Conservation (phyloP, 164 flowering plant species). For the Saururus chinensis region DNA sequence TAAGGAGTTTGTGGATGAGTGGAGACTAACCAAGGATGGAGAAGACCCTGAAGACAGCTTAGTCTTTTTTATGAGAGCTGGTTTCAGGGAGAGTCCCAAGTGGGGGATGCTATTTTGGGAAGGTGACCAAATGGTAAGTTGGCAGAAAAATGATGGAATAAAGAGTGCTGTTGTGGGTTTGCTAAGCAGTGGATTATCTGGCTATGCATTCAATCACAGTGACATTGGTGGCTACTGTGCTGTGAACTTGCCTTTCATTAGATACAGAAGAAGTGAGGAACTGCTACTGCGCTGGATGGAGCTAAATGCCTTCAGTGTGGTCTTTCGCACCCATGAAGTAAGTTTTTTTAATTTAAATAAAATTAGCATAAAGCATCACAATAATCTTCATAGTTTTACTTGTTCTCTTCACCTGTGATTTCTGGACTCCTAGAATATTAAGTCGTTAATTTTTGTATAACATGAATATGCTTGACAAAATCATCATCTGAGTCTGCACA, state of each 20-base stretch:
- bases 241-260: slow-evolving; percentile 57
- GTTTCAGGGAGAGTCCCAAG: slow-evolving; percentile 68
- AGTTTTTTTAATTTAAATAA: slow-evolving; percentile 4
- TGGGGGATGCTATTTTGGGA: slow-evolving; percentile 89
- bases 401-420: not conserved
- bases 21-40: slow-evolving; percentile 33
- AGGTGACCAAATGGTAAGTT: slow-evolving; percentile 94
- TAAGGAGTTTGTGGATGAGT: slow-evolving; percentile 71
- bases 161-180: slow-evolving; percentile 81
- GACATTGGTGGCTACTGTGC: slow-evolving; percentile 89
- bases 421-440: too few relatives aligned
- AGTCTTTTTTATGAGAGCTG: slow-evolving; percentile 86
- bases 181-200: slow-evolving; percentile 76
- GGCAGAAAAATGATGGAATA: slow-evolving; percentile 83
- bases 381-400: not conserved
- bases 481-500: too few relatives aligned
- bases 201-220: slow-evolving; percentile 78
- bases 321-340: slow-evolving; percentile 82
- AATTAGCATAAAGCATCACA: not conserved
- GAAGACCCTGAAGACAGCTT: slow-evolving; percentile 42
- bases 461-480: too few relatives aligned
- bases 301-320: slow-evolving; percentile 63
- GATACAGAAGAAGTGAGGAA: slow-evolving; percentile 66
- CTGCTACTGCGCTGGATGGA: slow-evolving; percentile 79
- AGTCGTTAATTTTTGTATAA: too few relatives aligned